These are phyloP conservation scores for Penicillium angulare DNA, from an alignment of 495 filamentous ascomycete species.

Conservation along the genomic window DNA sequence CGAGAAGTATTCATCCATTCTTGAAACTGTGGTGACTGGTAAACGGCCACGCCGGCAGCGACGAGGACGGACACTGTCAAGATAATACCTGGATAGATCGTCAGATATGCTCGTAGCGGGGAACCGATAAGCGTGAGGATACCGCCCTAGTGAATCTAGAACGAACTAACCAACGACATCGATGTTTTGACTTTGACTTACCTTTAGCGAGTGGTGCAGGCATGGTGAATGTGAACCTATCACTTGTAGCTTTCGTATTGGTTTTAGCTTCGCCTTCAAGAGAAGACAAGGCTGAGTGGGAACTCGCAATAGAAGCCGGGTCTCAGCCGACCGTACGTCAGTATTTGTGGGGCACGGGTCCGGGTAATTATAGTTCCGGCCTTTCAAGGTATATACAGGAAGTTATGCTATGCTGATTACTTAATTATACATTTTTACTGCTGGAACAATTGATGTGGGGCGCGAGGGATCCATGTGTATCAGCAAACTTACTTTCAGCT, in stretches of 20 bases:
- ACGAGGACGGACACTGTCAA: slow-evolving; percentile 73
- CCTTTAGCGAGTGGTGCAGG: slow-evolving; percentile 56
- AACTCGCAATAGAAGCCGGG: slow-evolving; percentile 4
- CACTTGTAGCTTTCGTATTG: neutral
- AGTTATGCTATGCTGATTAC: too few relatives aligned
- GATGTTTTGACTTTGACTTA: slow-evolving; percentile 25
- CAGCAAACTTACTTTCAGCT: too few relatives aligned
- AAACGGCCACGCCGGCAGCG: slow-evolving; percentile 79
- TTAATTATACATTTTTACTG: too few relatives aligned
- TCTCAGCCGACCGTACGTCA: too few relatives aligned
- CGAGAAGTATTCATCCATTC: slow-evolving; percentile 73
- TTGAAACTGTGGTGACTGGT: slow-evolving; percentile 79
- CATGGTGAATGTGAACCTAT: slow-evolving; percentile 29
- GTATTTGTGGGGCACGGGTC: too few relatives aligned
- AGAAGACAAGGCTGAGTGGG: slow-evolving; percentile 4
- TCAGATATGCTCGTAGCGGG: slow-evolving; percentile 14
- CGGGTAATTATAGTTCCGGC: too few relatives aligned
- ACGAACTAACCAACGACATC: slow-evolving; percentile 1
- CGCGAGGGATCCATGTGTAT: too few relatives aligned
- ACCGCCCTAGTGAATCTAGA: slow-evolving; percentile 25
- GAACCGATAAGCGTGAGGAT: slow-evolving; percentile 38
- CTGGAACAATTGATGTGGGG: too few relatives aligned
- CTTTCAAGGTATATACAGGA: too few relatives aligned
- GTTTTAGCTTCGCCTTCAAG: neutral
- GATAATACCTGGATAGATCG: slow-evolving; percentile 60